These are phyloP conservation scores for Cladosporium oxysporum DNA, from an alignment of 2,329 filamentous ascomycete genomes.

Conservation along the genomic window DNA sequence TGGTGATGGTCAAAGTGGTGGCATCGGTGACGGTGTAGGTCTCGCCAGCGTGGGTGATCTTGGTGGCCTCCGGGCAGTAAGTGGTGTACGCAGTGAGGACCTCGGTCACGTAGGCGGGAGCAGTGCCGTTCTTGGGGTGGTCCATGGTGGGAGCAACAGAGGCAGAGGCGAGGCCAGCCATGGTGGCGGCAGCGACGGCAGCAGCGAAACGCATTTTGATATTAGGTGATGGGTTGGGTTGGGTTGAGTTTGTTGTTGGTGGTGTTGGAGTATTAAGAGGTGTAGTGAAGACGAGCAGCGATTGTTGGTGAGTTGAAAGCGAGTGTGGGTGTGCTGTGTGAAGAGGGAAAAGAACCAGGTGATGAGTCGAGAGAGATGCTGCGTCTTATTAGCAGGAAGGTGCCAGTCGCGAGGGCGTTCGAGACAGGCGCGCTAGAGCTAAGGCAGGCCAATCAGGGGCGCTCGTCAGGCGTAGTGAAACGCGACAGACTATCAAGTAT, in stretches of 20 bases:
- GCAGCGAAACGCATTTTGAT: conserved; percentile 54
- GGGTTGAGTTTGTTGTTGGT: neutral
- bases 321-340: conserved; percentile 15
- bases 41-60: conserved; percentile 29
- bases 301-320: neutral
- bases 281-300: neutral
- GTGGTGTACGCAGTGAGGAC: conserved; percentile 38
- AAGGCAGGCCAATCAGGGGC: conserved; percentile 1
- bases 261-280: conserved; percentile 9
- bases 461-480: conserved; percentile 2
- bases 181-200: conserved; percentile 34
- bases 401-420: conserved; percentile 15
- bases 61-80: conserved; percentile 35
- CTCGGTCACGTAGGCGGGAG: conserved; percentile 33
- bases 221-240: conserved; percentile 8
- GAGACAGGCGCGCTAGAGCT: conserved; percentile 13
- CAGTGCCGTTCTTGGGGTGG: conserved; percentile 21
- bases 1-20: conserved; percentile 30
- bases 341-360: neutral
- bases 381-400: conserved; percentile 4
- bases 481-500: conserved; percentile 3
- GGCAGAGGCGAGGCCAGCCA: conserved; percentile 43
- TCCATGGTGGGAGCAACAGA: conserved; percentile 39
- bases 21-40: conserved; percentile 30
- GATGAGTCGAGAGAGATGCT: neutral